Percentiles rank a stretch among this genome's conserved stretches.
Conservation (phyloP, 441 rosid species). For the Corymbia calophylla region DNA sequence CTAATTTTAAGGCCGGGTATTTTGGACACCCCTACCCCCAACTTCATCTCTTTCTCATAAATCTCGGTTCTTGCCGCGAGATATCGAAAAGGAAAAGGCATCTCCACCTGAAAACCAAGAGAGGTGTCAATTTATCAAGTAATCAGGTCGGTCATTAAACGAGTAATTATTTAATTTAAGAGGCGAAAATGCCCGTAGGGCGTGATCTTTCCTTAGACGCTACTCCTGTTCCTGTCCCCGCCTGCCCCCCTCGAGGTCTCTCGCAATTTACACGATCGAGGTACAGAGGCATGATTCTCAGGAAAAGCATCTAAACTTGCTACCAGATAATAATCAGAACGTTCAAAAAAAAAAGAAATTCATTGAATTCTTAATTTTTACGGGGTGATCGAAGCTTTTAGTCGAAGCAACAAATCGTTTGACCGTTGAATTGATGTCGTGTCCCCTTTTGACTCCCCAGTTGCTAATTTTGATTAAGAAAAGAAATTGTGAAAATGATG, state of each 20-base stretch:
- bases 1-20: too few relatives aligned
- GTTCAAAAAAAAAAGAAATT: not conserved
- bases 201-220: conserved; percentile 16
- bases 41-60: not conserved
- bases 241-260: not conserved
- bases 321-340: not conserved
- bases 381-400: not conserved
- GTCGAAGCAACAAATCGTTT: not conserved
- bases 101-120: too few relatives aligned
- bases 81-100: too few relatives aligned
- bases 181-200: not conserved
- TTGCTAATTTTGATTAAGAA: not conserved
- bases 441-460: not conserved
- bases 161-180: not conserved
- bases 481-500: not conserved
- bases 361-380: not conserved
- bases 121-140: not conserved
- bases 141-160: not conserved
- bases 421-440: not conserved
- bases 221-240: conserved; percentile 6
- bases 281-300: not conserved
- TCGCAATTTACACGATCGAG: not conserved
- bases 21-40: not conserved
- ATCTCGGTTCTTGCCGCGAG: not conserved
- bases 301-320: not conserved